These are phyloP conservation scores for Rubia tinctorum DNA, from an alignment of 305 asterid genomes.

Conservation along the genomic window DNA sequence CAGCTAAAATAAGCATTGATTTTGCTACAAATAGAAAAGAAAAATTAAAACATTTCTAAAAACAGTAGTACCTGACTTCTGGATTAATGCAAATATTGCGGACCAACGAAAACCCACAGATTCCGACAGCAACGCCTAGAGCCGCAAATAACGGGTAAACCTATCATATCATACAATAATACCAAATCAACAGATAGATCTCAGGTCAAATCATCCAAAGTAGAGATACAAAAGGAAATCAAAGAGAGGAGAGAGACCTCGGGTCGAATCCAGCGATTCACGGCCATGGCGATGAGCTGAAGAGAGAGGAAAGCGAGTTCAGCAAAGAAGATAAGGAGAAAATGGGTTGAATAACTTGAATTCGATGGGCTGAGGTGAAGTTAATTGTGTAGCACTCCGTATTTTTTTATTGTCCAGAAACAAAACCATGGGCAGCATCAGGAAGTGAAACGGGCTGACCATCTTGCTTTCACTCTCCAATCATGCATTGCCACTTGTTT, in stretches of 20 bases:
- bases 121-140: background rate
- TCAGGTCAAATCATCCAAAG: background rate
- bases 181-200: background rate
- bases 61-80: background rate
- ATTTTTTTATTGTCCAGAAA: background rate
- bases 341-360: background rate
- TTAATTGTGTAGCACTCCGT: background rate
- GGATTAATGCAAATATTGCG: background rate
- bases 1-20: background rate
- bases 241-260: background rate
- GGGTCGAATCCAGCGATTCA: background rate
- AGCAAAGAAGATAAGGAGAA: background rate
- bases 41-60: background rate
- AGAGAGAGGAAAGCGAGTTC: background rate
- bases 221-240: background rate
- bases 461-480: background rate
- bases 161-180: background rate
- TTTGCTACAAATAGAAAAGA: background rate
- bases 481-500: background rate
- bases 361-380: background rate
- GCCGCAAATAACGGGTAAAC: background rate
- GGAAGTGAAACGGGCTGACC: background rate
- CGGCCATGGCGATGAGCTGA: background rate
- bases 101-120: background rate
- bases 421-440: background rate